Base-by-base conservation (phyloP, 2,329 filamentous ascomycete genomes). In the Rugonectria rugulosa region DNA sequence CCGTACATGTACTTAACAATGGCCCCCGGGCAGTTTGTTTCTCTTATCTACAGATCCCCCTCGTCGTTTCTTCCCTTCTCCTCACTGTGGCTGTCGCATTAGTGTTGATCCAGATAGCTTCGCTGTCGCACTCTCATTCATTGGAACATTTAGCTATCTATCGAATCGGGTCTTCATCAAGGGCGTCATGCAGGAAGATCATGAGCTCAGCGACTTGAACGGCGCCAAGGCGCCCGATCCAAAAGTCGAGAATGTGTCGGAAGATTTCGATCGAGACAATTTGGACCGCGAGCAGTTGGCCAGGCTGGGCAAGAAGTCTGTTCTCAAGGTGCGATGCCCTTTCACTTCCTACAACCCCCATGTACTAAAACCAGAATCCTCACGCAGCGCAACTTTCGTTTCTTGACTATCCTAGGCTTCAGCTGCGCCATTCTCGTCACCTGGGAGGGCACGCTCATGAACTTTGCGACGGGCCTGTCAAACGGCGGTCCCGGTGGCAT, bases 401-500 rank as follows among this genome's bases (percentile, higher is more conserved):
- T 78, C 52, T 41, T 78, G 20, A 76, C 75, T 7, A 80, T 79
- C 24, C 74, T 81, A 46, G 78, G 78, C 15, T 81, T 81, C 52
- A 75, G 76, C 1, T 76, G 75, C 53, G 77, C 79, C 40, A 65
- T 79, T 2, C 77, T 77, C 37, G 78, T 77, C 1, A 80, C 63
- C 19, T 65, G 79, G 79, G 77, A 80, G 42, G 74, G 75, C 34
- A 68, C 73, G 1, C 63, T 79, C 6, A 71, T 74, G 63, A 75
- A 60, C 51, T 20, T 44, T 9, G 12, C 14, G 1, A 11, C 6
- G 68, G 66, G 6, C 65, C 70, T 5, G 36, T 67, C 11, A n/a
- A 79, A 80, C 56, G 79, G 79, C 14, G 79, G 79, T 2, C 75
- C 75, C 0, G 75, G 74, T 2, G 79, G 79, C 7, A 64, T 80